phyloP scores from a whole-genome alignment of 2,329 filamentous ascomycete genomes.

The Hymenoscyphus salicellus region DNA sequence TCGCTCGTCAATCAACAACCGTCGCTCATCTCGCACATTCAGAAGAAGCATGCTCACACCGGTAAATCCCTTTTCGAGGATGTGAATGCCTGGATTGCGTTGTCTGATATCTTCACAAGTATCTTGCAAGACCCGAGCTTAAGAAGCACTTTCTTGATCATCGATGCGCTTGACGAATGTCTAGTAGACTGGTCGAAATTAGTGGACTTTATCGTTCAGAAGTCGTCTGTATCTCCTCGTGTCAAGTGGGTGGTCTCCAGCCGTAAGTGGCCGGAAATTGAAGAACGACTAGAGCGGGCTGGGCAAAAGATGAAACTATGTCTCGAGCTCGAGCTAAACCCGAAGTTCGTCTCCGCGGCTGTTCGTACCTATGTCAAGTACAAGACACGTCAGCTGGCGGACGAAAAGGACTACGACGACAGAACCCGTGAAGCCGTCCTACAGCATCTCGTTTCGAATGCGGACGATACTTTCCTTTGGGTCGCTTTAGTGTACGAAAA shows the following conservation, averaged over 20 bases:
- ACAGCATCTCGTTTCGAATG: slow-evolving; percentile 29
- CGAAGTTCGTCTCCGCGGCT: background rate
- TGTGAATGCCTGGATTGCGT: slow-evolving; percentile 37
- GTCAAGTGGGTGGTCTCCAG: slow-evolving; percentile 7
- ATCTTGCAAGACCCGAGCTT: slow-evolving; percentile 41
- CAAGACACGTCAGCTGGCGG: slow-evolving; percentile 35
- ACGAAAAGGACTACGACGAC: slow-evolving; percentile 25
- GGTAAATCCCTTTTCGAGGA: slow-evolving; percentile 42
- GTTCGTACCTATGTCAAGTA: background rate
- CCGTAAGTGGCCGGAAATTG: slow-evolving; percentile 5
- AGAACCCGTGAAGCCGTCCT: slow-evolving; percentile 29
- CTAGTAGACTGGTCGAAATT: slow-evolving; percentile 17
- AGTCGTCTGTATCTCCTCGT: background rate
- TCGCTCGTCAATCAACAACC: slow-evolving; percentile 38
- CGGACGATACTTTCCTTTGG: background rate
- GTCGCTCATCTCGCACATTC: slow-evolving; percentile 37
- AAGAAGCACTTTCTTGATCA: slow-evolving; percentile 36
- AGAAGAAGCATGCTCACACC: slow-evolving; percentile 31
- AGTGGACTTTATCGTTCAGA: background rate
- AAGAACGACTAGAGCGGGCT: background rate
- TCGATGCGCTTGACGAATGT: slow-evolving; percentile 51
- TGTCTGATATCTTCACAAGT: slow-evolving; percentile 40
- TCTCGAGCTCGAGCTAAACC: slow-evolving; percentile 1
- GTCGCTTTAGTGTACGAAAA: slow-evolving; percentile 4
- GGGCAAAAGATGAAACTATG: background rate